Evolutionary conservation across 352 stramenopile species (phyloP).

Genomic region (Thraustotheca clavata): DNA sequence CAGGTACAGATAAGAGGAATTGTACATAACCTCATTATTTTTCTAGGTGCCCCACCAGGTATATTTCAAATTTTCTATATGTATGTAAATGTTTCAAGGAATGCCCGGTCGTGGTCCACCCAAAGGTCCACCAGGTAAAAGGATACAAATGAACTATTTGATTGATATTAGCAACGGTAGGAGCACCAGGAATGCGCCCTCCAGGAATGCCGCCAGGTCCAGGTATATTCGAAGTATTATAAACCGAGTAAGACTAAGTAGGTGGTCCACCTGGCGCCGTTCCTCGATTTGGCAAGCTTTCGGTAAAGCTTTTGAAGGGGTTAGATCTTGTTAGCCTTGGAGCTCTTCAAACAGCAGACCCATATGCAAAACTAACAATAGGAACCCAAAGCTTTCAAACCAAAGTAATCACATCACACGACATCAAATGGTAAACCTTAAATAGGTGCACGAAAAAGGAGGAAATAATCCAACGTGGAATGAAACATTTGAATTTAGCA

Average conservation of each 20-base stretch:
- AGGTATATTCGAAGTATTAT: slow-evolving; percentile 22
- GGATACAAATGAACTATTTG: no score
- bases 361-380: slow-evolving; percentile 91
- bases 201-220: slow-evolving; percentile 26
- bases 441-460: slow-evolving; percentile 75
- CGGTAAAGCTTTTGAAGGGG: slow-evolving; percentile 85
- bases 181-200: background rate
- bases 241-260: slow-evolving; percentile 20
- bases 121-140: slow-evolving; percentile 10
- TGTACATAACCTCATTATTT: background rate
- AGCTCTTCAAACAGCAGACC: slow-evolving; percentile 89
- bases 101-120: slow-evolving; percentile 24
- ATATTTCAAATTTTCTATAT: slow-evolving; percentile 2
- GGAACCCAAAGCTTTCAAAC: slow-evolving; percentile 74
- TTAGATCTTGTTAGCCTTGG: slow-evolving; percentile 89
- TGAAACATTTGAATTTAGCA: slow-evolving; percentile 91
- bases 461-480: slow-evolving; percentile 93
- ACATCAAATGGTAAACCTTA: slow-evolving; percentile 25
- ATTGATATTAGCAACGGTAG: no score
- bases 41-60: slow-evolving; percentile 1
- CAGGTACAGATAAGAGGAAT: background rate
- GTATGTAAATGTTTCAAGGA: slow-evolving; percentile 1
- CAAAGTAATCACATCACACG: slow-evolving; percentile 26
- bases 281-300: slow-evolving; percentile 86
- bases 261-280: slow-evolving; percentile 42